Evolutionary conservation across 371 early-diverging fungal genomes (phyloP), one percentile per base, ranked within the genome.

Genomic region (Haplosporangium sp.): DNA sequence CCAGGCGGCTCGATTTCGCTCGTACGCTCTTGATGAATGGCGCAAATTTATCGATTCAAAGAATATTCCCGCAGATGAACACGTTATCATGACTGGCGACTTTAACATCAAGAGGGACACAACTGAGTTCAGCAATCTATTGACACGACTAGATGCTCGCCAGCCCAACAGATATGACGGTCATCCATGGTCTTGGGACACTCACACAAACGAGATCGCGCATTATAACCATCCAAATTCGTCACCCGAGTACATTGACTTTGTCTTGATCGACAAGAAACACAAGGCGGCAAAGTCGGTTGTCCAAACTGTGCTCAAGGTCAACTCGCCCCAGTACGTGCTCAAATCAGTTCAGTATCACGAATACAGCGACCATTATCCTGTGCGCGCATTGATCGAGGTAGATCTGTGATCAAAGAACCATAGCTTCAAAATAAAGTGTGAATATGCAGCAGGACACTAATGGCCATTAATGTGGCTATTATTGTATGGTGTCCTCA

Each of bases 21-120:
- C 48, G 38, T 36, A 38, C 16, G 53, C 56, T 14, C 11, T 66
- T 37, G 67, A 51, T 8, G 63, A 46, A 6, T 67, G 62, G 63
- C 67, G 62, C 23, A 12, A 45, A 29, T 73, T 62, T 52, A 67
- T 73, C 42, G 46, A 67, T 20, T 52, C 45, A 11, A 62, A 56
- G 41, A 61, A 67, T 18, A 73, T 73, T 48, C 67, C 73, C 18
- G 62, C 62, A n/a, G 52, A 67, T 38, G 73, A 73, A 23, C 42
- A 62, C 48, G 67, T 73, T 41, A 50, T 73, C 21, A 67, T 73
- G 73, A 64, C 63, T 11, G 73, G 73, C 11, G 73, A 67, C 38
- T 73, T 73, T 41, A 73, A 73, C 57, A 55, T 67, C 14, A 11
- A 52, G 11, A 55, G 41, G 18, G 59, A 57, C 29, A 29, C 67